phyloP scores from a whole-genome alignment of 208 protist genomes.

The Leishmania major region DNA sequence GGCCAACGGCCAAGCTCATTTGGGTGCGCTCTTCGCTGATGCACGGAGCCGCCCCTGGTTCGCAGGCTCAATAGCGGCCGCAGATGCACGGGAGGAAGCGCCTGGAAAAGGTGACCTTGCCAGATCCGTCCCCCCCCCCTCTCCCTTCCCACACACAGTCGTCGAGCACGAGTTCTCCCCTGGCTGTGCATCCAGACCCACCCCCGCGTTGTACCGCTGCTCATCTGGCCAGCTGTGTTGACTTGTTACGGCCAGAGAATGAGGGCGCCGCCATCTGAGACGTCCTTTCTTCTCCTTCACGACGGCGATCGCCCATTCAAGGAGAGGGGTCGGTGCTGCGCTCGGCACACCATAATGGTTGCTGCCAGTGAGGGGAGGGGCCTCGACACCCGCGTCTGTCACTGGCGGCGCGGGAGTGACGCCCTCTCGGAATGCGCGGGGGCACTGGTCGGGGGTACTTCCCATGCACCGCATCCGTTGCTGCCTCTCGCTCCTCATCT shows the following conservation, averaged over 20 bases:
- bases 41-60: background rate
- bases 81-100: constrained; percentile 2
- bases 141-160: background rate
- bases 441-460: constrained; percentile 1
- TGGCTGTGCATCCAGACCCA: constrained; percentile 7
- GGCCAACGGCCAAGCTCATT: constrained; percentile 2
- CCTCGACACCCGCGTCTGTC: background rate
- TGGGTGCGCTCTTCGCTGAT: background rate
- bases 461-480: background rate
- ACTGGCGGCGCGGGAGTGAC: background rate
- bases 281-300: constrained; percentile 16
- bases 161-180: constrained; percentile 7
- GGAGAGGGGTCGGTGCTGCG: background rate
- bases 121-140: constrained; percentile 11
- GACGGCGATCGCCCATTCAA: constrained; percentile 18
- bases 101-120: constrained; percentile 29
- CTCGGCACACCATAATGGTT: background rate
- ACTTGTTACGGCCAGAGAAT: constrained; percentile 33
- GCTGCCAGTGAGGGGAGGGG: background rate
- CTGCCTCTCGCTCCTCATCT: background rate
- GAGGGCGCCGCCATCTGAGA: background rate
- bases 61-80: constrained; percentile 12
- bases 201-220: constrained; percentile 8
- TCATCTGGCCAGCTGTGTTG: constrained; percentile 11
- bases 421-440: background rate